Base-by-base conservation (phyloP, 345 rosid genomes). In the Corchorus capsularis region DNA sequence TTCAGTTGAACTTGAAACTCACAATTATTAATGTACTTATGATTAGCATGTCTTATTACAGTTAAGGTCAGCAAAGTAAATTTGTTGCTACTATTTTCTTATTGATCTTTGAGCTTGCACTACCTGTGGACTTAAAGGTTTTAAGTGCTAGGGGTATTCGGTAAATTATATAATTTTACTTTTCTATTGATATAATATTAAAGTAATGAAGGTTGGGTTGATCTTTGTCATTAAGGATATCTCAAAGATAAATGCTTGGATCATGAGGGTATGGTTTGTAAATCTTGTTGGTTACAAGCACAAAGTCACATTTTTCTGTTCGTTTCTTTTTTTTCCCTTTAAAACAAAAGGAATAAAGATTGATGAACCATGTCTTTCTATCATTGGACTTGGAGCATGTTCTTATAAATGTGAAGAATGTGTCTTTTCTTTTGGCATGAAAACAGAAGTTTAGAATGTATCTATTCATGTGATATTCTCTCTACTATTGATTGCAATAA, bases 1-100 rank as follows among this genome's bases (percentile, higher is more conserved):
- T 61, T 53, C 17, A n/a, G 73, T 70, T 50, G 59, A 17, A n/a
- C 61, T 70, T 50, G 59, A 17, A 34, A 17, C 47, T 52, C 59
- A 17, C 27, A 69, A 13, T 69, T 69, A 52, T 32, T 34, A 6
- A 16, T 16, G 45, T 69, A 60, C 63, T 4, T 8, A 27, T 67
- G 54, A 11, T 46, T 67, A 45, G 39, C 54, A 22, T 73, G 39
- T 4, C 52, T 35, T 62, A 47, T 10, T 73, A 61, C 49, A 62
- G 43, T 54, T 35, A 45, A 37, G 4, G 3, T 70, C 62, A 15
- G 32, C 17, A 53, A 69, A 69, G 47, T 53, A 34, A 8, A 17
- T 70, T 35, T 53, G 6, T 69, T 49, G 59, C 45, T 50, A 69
- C 50, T 27, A 70, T 52, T 10, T 52, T 53, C 8, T 17, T 9